Conservation (phyloP, 2,329 filamentous ascomycete genomes). For the Mycosphaerella sp. region DNA sequence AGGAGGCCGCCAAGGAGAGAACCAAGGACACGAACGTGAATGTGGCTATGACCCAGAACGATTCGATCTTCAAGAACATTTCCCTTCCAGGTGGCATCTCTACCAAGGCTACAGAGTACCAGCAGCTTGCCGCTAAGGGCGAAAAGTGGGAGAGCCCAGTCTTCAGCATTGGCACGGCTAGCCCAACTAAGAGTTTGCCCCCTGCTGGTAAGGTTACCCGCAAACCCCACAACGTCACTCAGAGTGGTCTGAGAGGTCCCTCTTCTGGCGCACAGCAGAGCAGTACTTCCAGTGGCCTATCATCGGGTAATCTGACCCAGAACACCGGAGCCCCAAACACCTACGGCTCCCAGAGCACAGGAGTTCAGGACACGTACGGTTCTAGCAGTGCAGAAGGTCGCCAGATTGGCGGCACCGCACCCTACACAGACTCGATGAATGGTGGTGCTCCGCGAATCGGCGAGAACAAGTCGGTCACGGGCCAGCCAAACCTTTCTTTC, state of each 20-base stretch:
- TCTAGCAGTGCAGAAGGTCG: neutral
- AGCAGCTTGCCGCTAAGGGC: conserved; percentile 76
- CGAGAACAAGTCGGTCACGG: neutral
- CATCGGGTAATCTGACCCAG: conserved; percentile 16
- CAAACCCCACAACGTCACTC: conserved; percentile 50
- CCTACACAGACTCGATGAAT: neutral
- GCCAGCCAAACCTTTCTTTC: conserved; percentile 1
- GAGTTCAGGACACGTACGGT: conserved; percentile 3
- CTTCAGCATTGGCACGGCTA: conserved; percentile 76
- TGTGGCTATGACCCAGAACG: conserved; percentile 75
- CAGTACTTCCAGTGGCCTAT: neutral
- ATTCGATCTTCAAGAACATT: conserved; percentile 88
- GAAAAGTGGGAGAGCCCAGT: conserved; percentile 92
- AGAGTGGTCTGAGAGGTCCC: conserved; percentile 25
- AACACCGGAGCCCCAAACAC: conserved; percentile 1
- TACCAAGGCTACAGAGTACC: conserved; percentile 90
- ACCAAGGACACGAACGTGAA: conserved; percentile 67
- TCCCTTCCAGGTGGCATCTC: conserved; percentile 81
- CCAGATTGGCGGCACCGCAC: neutral
- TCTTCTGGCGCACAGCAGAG: neutral
- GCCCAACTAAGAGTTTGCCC: conserved; percentile 66
- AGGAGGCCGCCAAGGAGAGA: conserved; percentile 46
- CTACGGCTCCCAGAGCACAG: neutral
- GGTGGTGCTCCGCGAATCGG: neutral
- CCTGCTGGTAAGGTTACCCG: conserved; percentile 47